These are phyloP conservation scores for Venturiaceae sp. DNA, from an alignment of 2,329 filamentous ascomycete genomes.

Conservation along the genomic window DNA sequence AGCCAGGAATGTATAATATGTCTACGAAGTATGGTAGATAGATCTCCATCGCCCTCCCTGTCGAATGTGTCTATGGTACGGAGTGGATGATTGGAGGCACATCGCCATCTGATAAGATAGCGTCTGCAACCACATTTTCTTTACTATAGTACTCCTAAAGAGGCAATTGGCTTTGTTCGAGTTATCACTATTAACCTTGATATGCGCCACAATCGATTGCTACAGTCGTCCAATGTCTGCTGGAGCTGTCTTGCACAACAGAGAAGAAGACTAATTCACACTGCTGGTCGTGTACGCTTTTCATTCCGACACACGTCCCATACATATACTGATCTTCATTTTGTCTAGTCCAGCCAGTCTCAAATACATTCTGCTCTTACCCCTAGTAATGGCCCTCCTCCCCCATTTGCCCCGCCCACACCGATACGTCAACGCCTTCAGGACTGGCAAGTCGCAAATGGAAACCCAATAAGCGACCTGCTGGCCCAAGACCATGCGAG, in stretches of 20 bases:
- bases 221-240: slow-evolving; percentile 7
- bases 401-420: background rate
- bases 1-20: no score
- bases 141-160: no score
- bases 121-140: no score
- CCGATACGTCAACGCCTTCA: slow-evolving; percentile 20
- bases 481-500: slow-evolving; percentile 18
- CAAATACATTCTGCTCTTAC: background rate
- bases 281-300: slow-evolving; percentile 3
- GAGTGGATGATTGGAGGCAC: no score
- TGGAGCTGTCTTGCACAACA: slow-evolving; percentile 5
- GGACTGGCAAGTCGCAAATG: slow-evolving; percentile 35
- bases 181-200: slow-evolving; percentile 1
- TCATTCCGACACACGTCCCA: no score
- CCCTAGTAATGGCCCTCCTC: background rate
- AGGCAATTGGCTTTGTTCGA: no score
- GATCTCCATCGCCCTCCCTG: no score
- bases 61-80: no score
- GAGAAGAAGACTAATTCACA: background rate
- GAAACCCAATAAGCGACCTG: slow-evolving; percentile 18
- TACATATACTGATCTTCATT: background rate
- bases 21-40: no score
- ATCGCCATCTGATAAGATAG: no score
- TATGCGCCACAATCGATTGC: background rate
- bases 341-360: background rate